Percentiles rank a stretch among this genome's conserved stretches.
Evolutionary conservation across 148 eudicot species (phyloP).

Genomic region (Hydrangea macrophylla): DNA sequence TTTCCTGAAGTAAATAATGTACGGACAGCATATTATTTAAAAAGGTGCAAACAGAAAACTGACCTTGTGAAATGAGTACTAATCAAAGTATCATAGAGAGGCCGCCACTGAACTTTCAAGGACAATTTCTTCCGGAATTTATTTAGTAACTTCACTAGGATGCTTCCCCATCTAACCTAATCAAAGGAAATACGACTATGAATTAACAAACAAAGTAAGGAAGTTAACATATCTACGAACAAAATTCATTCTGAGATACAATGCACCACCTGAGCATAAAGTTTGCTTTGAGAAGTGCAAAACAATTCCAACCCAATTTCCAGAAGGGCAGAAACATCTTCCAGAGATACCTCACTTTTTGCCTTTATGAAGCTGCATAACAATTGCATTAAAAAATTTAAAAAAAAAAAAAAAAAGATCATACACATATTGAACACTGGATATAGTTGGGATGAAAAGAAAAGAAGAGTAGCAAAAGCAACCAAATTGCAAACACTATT

Average conservation of each 20-base stretch:
- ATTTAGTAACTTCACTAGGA: slow-evolving; percentile 70
- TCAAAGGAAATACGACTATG: slow-evolving; percentile 14
- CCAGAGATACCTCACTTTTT: slow-evolving; percentile 73
- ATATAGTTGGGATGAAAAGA: too few species aligned
- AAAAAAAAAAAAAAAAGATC: background rate
- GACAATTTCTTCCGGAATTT: slow-evolving; percentile 80
- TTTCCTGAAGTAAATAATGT: background rate
- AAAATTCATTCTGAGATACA: slow-evolving; percentile 10
- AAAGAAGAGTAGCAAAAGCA: too few species aligned
- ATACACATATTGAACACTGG: background rate
- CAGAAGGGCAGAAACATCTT: slow-evolving; percentile 65
- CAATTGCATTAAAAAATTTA: slow-evolving; percentile 1
- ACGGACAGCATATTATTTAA: background rate
- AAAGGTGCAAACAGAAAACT: slow-evolving; percentile 7
- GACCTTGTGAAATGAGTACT: slow-evolving; percentile 85
- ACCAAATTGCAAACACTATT: background rate
- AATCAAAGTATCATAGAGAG: slow-evolving; percentile 78
- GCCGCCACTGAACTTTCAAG: slow-evolving; percentile 75
- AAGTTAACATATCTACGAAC: background rate
- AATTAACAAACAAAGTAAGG: slow-evolving; percentile 8
- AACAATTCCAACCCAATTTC: slow-evolving; percentile 68
- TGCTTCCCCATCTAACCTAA: slow-evolving; percentile 93
- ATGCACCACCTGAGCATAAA: slow-evolving; percentile 69
- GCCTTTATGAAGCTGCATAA: slow-evolving; percentile 78
- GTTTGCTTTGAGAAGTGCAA: slow-evolving; percentile 53